Percentiles rank a stretch among this genome's conserved stretches.
Evolutionary conservation across 768 basidiomycete species (phyloP).

Genomic region (Pluteus cervinus): DNA sequence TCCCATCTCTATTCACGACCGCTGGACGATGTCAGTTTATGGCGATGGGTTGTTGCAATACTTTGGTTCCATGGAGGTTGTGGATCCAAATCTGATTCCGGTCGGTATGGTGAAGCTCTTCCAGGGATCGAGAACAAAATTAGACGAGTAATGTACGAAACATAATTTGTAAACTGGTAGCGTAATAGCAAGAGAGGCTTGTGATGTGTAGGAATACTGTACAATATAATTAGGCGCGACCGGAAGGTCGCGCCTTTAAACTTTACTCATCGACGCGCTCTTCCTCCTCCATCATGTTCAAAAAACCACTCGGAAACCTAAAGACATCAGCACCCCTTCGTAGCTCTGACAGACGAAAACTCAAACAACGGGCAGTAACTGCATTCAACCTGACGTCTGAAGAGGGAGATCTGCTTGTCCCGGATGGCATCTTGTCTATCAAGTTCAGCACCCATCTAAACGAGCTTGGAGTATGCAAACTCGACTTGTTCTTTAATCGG

Average conservation of each 20-base stretch:
- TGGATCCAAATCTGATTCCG: conserved; percentile 34
- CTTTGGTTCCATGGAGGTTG: conserved; percentile 33
- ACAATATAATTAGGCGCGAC: no score
- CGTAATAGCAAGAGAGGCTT: no score
- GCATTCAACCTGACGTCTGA: conserved; percentile 44
- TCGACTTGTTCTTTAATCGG: background rate
- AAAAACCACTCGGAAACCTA: conserved; percentile 60
- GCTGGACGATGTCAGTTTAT: conserved; percentile 32
- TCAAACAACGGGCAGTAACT: conserved; percentile 52
- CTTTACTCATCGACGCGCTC: no score
- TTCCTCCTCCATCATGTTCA: conserved; percentile 66
- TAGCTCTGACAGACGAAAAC: conserved; percentile 67
- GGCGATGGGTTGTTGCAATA: conserved; percentile 31
- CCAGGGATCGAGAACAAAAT: conserved; percentile 25
- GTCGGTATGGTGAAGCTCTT: conserved; percentile 35
- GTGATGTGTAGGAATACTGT: no score
- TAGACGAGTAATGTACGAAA: conserved; percentile 26
- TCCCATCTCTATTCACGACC: conserved; percentile 20
- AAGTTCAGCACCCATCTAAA: conserved; percentile 63
- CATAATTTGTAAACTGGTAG: no score
- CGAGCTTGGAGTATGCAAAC: conserved; percentile 54
- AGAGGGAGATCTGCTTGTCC: conserved; percentile 64
- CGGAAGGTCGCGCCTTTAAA: no score
- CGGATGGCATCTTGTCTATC: conserved; percentile 62
- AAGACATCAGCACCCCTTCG: conserved; percentile 76